Evolutionary conservation across 179 eudicot genomes (phyloP), one percentile per base, ranked within the genome.

Genomic region (Beta macrorhiza): DNA sequence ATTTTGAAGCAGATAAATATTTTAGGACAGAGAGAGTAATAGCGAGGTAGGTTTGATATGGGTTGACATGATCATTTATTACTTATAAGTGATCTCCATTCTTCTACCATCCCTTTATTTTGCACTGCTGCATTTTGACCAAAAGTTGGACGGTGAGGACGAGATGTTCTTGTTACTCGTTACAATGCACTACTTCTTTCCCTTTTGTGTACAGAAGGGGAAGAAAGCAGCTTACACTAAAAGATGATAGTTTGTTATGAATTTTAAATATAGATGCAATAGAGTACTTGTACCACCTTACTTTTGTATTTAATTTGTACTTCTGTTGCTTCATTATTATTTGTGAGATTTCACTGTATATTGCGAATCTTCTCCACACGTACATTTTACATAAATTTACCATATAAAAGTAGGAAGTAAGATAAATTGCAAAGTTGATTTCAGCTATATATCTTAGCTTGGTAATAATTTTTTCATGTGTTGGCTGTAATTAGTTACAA

Each of bases 51-150:
- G 62, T 5, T 29, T 17, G 47, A 75, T 75, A 75, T 75, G 74
- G 15, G 52, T 37, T 53, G 72, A 77, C 72, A 77, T 16, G 49
- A 16, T 65, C 80, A 78, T 22, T 78, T 15, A 67, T 22, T 58
- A 37, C 42, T 37, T 37, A 37, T 37, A 37, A 57, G 7, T 68
- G 56, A 67, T 78, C 63, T 57, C 5, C 29, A 57, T 75, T 67
- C 32, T 51, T 49, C 72, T 63, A 51, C 59, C 61, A 67, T 32
- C 65, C 64, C 13, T 11, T 7, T 14, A 7, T 57, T 78, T 42
- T n/a, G 53, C 65, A 8, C 17, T 20, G 10, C 11, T 20, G 5
- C 76, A 70, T 44, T 45, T 79, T 79, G 58, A 59, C 70, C 17
- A 71, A 25, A 32, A 47, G 56, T 7, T 79, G 44, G 55, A 53